phyloP scores from a whole-genome alignment of 2,329 filamentous ascomycete species.

The Penicillium sp. region DNA sequence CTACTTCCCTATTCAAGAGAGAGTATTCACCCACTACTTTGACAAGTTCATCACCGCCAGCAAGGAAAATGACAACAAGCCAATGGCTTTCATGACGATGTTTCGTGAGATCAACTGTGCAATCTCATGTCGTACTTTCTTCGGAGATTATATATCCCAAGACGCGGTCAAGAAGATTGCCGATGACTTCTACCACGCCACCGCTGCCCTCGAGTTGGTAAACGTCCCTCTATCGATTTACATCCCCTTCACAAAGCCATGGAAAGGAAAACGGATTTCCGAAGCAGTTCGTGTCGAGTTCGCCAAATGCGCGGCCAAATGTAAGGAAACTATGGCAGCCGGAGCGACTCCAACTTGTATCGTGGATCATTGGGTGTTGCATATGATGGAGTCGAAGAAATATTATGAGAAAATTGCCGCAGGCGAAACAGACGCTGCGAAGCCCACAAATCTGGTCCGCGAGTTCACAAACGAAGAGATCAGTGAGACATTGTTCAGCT shows the following conservation, averaged over 20 bases:
- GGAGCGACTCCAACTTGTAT: slow-evolving; percentile 80
- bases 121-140: slow-evolving; percentile 84
- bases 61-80: slow-evolving; percentile 63
- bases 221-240: slow-evolving; percentile 80
- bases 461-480: slow-evolving; percentile 55
- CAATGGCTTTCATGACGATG: slow-evolving; percentile 75
- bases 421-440: slow-evolving; percentile 58
- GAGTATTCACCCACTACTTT: slow-evolving; percentile 79
- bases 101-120: slow-evolving; percentile 90
- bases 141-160: slow-evolving; percentile 85
- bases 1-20: slow-evolving; percentile 87
- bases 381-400: slow-evolving; percentile 75
- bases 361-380: slow-evolving; percentile 82
- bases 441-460: slow-evolving; percentile 51
- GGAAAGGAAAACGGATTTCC: slow-evolving; percentile 85
- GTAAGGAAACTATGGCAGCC: slow-evolving; percentile 78
- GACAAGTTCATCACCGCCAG: slow-evolving; percentile 70
- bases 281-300: slow-evolving; percentile 84
- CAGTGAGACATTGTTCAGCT: slow-evolving; percentile 53
- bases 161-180: slow-evolving; percentile 84
- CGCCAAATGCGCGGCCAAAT: slow-evolving; percentile 78
- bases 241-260: slow-evolving; percentile 82
- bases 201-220: slow-evolving; percentile 85
- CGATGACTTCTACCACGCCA: slow-evolving; percentile 89
- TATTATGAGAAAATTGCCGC: slow-evolving; percentile 71